Percentiles rank a stretch among this genome's conserved stretches.
phyloP scores from a whole-genome alignment of 2,329 filamentous ascomycete species.

The Cryphonectria nitschkei region DNA sequence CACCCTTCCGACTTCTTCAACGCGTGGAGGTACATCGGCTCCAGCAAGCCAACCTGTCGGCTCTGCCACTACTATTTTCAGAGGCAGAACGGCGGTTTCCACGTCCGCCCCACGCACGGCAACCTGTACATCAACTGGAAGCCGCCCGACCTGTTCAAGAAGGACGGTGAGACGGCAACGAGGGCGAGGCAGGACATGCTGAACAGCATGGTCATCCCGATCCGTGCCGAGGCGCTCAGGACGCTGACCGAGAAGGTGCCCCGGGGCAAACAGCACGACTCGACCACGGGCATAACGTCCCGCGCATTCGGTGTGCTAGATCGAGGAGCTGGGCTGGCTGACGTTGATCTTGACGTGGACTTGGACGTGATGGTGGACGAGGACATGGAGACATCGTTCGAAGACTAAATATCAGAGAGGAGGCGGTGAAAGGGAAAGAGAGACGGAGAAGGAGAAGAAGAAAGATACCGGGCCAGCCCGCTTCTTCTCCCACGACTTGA shows the following conservation, averaged over 20 bases:
- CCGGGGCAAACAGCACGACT: conserved; percentile 13
- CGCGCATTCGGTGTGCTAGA: background rate
- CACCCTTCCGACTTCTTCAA: conserved; percentile 30
- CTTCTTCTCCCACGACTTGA: background rate
- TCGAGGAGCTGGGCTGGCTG: background rate
- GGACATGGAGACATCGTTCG: conserved; percentile 11
- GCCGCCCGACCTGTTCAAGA: conserved; percentile 27
- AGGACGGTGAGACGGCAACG: conserved; percentile 27
- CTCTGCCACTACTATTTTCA: conserved; percentile 33
- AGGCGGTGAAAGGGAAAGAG: background rate
- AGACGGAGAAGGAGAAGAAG: background rate
- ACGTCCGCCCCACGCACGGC: conserved; percentile 27
- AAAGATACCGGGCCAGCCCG: background rate
- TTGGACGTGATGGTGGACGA: background rate
- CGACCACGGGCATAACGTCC: conserved; percentile 14
- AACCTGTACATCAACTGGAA: conserved; percentile 33
- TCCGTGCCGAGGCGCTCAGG: conserved; percentile 17
- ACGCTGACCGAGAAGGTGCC: conserved; percentile 18
- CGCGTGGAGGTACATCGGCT: conserved; percentile 32
- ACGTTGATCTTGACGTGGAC: background rate
- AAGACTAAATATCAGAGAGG: background rate
- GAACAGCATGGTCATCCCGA: conserved; percentile 4
- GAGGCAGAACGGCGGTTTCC: conserved; percentile 20
- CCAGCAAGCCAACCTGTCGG: conserved; percentile 34
- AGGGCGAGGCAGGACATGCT: conserved; percentile 20